Evolutionary conservation across 1,139 yeast genomes (phyloP).

Genomic region (Magnusiomyces sp.): DNA sequence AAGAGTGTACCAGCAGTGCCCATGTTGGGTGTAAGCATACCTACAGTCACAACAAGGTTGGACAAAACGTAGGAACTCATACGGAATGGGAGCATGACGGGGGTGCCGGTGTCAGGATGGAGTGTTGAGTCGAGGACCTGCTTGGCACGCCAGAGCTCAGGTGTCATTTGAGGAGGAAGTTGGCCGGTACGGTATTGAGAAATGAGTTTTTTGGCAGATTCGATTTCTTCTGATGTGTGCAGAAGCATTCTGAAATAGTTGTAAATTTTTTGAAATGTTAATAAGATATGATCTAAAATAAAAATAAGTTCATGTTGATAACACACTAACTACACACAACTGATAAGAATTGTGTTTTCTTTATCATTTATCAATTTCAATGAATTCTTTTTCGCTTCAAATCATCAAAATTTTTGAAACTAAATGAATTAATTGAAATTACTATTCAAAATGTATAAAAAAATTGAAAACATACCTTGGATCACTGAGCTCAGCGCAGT

Average conservation of each 20-base stretch:
- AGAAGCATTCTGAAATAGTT: conserved; percentile 51
- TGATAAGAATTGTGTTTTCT: no score
- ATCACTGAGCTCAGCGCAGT: conserved; percentile 87
- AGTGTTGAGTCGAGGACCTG: conserved; percentile 76
- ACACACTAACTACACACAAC: no score
- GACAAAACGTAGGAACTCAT: conserved; percentile 95
- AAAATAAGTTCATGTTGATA: no score
- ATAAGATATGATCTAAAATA: not conserved
- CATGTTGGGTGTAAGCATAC: conserved; percentile 92
- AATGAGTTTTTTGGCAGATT: conserved; percentile 53
- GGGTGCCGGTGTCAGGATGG: conserved; percentile 94
- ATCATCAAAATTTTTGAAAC: not conserved
- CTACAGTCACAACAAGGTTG: conserved; percentile 88
- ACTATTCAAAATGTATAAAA: not conserved
- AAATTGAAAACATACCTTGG: conserved; percentile 38
- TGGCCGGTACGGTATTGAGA: conserved; percentile 69
- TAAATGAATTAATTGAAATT: not conserved
- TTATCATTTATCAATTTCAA: not conserved
- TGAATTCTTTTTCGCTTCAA: not conserved
- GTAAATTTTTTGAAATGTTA: not conserved
- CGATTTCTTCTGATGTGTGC: conserved; percentile 57
- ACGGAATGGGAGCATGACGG: conserved; percentile 85
- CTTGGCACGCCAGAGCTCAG: conserved; percentile 78
- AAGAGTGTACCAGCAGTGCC: conserved; percentile 86
- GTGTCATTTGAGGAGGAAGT: conserved; percentile 47